Base-by-base conservation (phyloP, 2,329 filamentous ascomycete species). In the Colletotrichum spaethianum region DNA sequence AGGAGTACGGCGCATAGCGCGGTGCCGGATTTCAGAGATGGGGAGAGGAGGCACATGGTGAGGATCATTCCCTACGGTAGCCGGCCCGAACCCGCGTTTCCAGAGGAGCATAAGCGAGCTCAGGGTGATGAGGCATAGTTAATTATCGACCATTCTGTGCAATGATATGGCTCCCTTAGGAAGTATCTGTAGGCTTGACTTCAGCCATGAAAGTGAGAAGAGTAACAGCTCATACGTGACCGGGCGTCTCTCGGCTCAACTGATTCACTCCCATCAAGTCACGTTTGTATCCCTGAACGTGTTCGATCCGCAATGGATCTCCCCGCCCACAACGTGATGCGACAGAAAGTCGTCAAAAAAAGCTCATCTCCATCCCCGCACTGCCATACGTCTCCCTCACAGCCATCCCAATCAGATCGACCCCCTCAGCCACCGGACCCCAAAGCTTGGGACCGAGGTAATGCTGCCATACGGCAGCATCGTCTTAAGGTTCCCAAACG, bases 401-500 rank as follows among this genome's bases (percentile, higher is more conserved):
- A 4, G 73, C 76, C n/a, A 67, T 59, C 3, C 72, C 73, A 0
- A 81, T 31, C 1, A 80, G 71, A 23, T 81, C 80, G 50, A 71
- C 40, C 0, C 75, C 76, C 7, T 78, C 56, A 3, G 80, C 75
- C 3, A 79, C 50, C 68, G 79, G 12, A 73, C 79, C 79, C 77
- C 79, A 20, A 72, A 78, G 33, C 55, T 77, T 78, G 2, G 76
- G 75, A 4, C 69, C 50, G 3, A 79, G 20, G 11, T 44, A 44
- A 20, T 44, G 40, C 16, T 8, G 5, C 40, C 40, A 23, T 73
- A 66, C 0, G 82, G 82, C 4, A 81, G 83, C 36, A 83, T 83
- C 0, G 81, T 81, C 67, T 84, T 82, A 4, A 84, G 60, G 65
- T 84, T 84, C 0, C 82, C 79, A 4, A 63, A 69, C 0, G 74